Conservation (phyloP, 805 yeast genomes). For the Torulaspora franciscae region DNA sequence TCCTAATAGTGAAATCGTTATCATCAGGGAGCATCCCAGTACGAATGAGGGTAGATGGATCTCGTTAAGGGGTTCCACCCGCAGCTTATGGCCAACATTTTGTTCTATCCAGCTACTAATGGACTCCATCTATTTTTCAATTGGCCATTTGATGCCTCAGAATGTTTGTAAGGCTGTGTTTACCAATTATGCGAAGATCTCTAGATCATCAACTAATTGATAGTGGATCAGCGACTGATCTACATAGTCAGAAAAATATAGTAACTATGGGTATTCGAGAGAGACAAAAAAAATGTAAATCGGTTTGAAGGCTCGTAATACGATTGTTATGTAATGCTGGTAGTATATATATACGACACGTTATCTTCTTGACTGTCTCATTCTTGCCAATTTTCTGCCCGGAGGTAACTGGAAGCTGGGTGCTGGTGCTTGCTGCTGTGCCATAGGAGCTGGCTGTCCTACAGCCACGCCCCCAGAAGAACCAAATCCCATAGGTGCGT, state of each 20-base stretch:
- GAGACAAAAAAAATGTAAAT: not conserved
- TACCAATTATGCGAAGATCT: too few species aligned
- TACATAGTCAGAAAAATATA: not conserved
- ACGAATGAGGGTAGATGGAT: slow-evolving; percentile 27
- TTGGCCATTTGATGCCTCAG: not conserved
- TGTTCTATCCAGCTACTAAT: slow-evolving; percentile 8
- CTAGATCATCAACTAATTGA: too few species aligned
- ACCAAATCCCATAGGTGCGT: slow-evolving; percentile 4
- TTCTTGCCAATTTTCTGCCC: slow-evolving; percentile 30
- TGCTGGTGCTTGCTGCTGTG: slow-evolving; percentile 7
- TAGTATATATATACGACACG: not conserved
- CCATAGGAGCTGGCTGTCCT: slow-evolving; percentile 9
- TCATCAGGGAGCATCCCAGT: slow-evolving; percentile 21
- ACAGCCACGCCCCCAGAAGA: slow-evolving; percentile 10
- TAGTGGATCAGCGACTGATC: not conserved
- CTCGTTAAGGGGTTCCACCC: slow-evolving; percentile 13
- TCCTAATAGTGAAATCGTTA: slow-evolving; percentile 17
- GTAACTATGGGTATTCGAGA: not conserved
- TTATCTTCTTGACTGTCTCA: slow-evolving; percentile 30
- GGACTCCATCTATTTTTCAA: slow-evolving; percentile 10
- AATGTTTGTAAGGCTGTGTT: not conserved
- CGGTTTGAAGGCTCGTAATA: not conserved
- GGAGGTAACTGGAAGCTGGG: slow-evolving; percentile 16
- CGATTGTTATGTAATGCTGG: not conserved
- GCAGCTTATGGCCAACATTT: slow-evolving; percentile 10